Percentiles rank a stretch among this genome's conserved stretches.
These are phyloP conservation scores for Closterium sp. DNA, from an alignment of 139 green algal genomes.

Conservation along the genomic window DNA sequence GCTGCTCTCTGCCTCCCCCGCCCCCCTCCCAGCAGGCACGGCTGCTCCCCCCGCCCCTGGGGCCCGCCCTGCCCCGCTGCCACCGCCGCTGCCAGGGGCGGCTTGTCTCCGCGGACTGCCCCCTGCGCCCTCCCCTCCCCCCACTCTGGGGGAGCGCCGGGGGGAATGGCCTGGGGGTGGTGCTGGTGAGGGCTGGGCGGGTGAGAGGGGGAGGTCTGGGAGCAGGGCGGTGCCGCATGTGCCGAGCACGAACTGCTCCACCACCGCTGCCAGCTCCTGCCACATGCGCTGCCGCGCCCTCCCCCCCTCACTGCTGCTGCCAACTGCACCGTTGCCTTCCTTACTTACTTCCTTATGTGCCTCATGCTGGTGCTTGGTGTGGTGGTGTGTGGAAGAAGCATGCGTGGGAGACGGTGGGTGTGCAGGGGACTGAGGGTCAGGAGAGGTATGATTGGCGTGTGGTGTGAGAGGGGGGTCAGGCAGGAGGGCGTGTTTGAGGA, in stretches of 20 bases:
- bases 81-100: neutral
- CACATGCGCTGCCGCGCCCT: constrained; percentile 15
- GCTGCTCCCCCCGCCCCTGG: neutral
- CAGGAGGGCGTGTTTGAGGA: constrained; percentile 19
- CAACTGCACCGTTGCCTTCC: too few species aligned
- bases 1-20: neutral
- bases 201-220: neutral
- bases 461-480: neutral
- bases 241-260: constrained; percentile 45
- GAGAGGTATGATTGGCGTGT: neutral
- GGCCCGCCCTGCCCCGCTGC: neutral
- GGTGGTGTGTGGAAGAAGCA: neutral
- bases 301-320: neutral
- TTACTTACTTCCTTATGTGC: neutral
- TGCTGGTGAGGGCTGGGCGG: neutral
- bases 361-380: neutral
- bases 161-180: neutral
- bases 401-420: neutral
- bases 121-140: neutral
- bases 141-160: neutral
- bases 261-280: constrained; percentile 39
- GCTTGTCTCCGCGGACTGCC: neutral
- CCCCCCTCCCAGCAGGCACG: neutral
- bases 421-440: neutral
- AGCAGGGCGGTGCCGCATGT: constrained; percentile 13